Conservation (phyloP, 768 basidiomycete genomes). For the Candolleomyces eurysporus region DNA sequence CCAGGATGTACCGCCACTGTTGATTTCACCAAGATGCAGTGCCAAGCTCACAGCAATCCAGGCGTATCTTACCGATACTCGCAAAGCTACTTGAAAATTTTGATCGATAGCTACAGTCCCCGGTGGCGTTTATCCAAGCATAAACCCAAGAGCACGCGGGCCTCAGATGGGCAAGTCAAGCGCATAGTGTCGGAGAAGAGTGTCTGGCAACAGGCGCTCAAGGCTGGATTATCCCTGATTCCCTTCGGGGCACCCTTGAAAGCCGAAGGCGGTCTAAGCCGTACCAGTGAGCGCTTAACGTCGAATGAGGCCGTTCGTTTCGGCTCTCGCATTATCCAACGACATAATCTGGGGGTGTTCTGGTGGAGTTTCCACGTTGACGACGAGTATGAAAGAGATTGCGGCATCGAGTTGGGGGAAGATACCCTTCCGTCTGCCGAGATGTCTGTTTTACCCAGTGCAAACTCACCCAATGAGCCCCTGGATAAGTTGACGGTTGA, state of each 20-base stretch:
- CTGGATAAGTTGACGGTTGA: not conserved
- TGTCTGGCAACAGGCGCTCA: not conserved
- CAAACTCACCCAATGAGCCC: not conserved
- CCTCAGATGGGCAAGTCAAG: not conserved
- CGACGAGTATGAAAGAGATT: not conserved
- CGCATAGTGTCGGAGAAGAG: not conserved
- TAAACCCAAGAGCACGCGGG: not conserved
- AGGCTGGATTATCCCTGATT: not conserved
- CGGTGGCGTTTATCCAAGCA: not conserved
- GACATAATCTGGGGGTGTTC: not conserved
- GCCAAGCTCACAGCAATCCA: not conserved
- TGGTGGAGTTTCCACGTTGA: not conserved
- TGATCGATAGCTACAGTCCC: not conserved
- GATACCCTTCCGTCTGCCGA: not conserved
- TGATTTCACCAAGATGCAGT: not conserved
- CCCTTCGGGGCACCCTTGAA: no score
- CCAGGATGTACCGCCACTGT: not conserved
- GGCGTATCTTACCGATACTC: not conserved
- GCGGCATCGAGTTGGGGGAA: not conserved
- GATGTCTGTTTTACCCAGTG: not conserved
- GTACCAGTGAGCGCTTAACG: no score
- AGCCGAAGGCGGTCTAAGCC: no score
- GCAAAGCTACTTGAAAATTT: not conserved
- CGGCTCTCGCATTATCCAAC: not conserved
- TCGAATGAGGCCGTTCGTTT: no score